These are phyloP conservation scores for Guadua angustifolia DNA, from an alignment of 176 grass and related monocot genomes.

Conservation along the genomic window DNA sequence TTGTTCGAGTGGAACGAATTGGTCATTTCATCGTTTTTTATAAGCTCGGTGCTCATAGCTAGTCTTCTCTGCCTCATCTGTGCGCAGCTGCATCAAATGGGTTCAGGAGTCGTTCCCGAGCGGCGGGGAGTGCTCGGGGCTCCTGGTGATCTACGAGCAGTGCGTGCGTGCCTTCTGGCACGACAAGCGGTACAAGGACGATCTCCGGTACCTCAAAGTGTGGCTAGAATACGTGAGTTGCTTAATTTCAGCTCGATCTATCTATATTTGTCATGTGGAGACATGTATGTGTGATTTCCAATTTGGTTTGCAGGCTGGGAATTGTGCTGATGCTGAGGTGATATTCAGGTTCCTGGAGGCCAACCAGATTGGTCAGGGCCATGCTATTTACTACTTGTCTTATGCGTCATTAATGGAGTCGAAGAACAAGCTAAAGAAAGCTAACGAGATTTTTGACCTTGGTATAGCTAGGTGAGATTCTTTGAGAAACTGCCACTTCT, in stretches of 20 bases:
- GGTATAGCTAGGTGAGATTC: conserved; percentile 82
- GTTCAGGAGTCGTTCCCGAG: conserved; percentile 93
- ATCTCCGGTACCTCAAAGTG: conserved; percentile 96
- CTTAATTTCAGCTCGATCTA: conserved; percentile 4
- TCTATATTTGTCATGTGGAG: conserved; percentile 5
- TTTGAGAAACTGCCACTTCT: not conserved
- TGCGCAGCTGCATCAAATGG: conserved; percentile 90
- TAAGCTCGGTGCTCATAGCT: conserved; percentile 13
- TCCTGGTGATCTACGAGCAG: conserved; percentile 96
- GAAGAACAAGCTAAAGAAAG: conserved; percentile 84
- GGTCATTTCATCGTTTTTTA: not conserved
- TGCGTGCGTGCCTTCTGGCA: conserved; percentile 92
- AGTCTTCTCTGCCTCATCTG: conserved; percentile 9
- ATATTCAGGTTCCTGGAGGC: conserved; percentile 79
- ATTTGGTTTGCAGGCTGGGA: conserved; percentile 65
- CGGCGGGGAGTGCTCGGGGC: conserved; percentile 80
- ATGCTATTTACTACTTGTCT: conserved; percentile 74
- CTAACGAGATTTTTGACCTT: conserved; percentile 78
- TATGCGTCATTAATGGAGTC: conserved; percentile 70
- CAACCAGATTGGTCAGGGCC: conserved; percentile 79
- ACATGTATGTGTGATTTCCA: conserved; percentile 7
- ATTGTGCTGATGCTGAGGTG: conserved; percentile 77
- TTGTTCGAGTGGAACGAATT: conserved; percentile 17
- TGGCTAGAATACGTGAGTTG: conserved; percentile 94
- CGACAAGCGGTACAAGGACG: conserved; percentile 74